Base-by-base conservation (phyloP, 805 yeast species). In the Komagataella pseudopastoris region DNA sequence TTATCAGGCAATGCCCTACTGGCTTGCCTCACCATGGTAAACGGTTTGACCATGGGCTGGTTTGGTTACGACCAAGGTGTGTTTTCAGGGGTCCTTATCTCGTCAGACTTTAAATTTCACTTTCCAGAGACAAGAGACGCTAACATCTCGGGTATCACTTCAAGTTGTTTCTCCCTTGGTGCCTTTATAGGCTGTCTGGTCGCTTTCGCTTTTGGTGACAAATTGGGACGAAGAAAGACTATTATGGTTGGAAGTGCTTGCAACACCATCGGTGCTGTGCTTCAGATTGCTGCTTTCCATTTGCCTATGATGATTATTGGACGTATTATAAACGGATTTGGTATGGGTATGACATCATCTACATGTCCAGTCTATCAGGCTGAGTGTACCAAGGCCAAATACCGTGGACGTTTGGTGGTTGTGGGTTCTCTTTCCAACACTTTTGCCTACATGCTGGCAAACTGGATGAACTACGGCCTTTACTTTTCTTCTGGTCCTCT, bases 351-450 rank as follows among this genome's bases (percentile, higher is more conserved):
- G 55, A 69, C 82, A 50, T 78, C 88, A 14, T 85, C 85, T 46
- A 72, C 83, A 51, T 84, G 82, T 22, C 93, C 93, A 44, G 70
- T 84, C 61, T 83, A 83, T 64, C 83, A 81, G 64, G 82, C 88
- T 7, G 85, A 84, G 60, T 81, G 84, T 20, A 78, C 85, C 20
- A 57, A 58, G 44, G 89, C 89, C 6, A 75, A 77, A 58, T 78
- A 82, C 75, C 76, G 83, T 52, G 74, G 90, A 63, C 88, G 88
- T 51, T 77, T 84, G 20, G 71, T 82, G 52, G 85, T 83, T 36
- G 77, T 56, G 7, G 59, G 58, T 44, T 81, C 57, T 70, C 81
- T 53, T 77, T 80, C 66, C 87, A 85, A 64, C 58, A 83, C 88
- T 3, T 73, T 85, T 71, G 90, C 90, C 44, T 68, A 82, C 45